Conservation (phyloP, 148 eudicot genomes). For the Rhododendron mucronatum region DNA sequence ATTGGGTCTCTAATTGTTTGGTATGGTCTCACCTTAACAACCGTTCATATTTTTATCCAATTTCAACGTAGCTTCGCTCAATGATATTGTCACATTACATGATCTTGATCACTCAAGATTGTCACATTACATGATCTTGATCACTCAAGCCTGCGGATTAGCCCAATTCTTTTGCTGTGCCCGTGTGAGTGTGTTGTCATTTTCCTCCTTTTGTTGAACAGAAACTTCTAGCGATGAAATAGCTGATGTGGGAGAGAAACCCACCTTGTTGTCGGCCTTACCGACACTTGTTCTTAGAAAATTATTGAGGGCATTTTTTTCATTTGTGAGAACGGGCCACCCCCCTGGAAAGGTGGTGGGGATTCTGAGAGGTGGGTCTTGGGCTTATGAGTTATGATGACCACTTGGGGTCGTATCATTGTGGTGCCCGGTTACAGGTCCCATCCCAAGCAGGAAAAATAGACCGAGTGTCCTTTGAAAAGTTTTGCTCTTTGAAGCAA, state of each 20-base stretch:
- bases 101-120: background rate
- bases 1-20: background rate
- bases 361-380: background rate
- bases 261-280: slow-evolving; percentile 12
- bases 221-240: background rate
- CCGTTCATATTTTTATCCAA: background rate
- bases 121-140: no score
- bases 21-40: background rate
- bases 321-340: slow-evolving; percentile 7
- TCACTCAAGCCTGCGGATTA: background rate
- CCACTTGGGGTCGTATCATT: background rate
- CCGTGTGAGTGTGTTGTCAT: slow-evolving; percentile 23
- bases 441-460: background rate
- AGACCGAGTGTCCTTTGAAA: background rate
- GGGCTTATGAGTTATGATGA: background rate
- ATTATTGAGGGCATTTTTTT: slow-evolving; percentile 1
- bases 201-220: slow-evolving; percentile 17
- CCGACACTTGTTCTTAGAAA: slow-evolving; percentile 28
- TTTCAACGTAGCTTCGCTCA: background rate
- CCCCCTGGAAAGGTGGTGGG: background rate
- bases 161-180: background rate
- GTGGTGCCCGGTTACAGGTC: background rate
- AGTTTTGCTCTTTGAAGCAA: background rate
- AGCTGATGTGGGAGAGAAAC: slow-evolving; percentile 6
- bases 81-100: background rate